phyloP scores from a whole-genome alignment of 2,329 filamentous ascomycete genomes.

The Curvularia sp. region DNA sequence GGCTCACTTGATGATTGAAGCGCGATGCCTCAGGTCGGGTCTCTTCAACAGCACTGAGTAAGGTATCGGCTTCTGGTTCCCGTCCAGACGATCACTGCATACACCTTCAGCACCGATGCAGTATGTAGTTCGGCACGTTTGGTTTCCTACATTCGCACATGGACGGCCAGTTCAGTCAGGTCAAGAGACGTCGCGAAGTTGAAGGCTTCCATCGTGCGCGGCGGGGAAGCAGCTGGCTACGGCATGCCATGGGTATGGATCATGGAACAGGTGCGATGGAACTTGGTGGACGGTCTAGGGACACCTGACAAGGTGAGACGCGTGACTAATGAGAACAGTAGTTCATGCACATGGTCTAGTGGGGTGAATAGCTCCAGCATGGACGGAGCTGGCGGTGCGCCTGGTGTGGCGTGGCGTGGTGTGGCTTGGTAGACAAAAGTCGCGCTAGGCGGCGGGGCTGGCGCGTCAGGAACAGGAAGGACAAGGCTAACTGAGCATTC shows the following conservation, averaged over 20 bases:
- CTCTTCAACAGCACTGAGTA: constrained; percentile 80
- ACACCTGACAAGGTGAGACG: constrained; percentile 9
- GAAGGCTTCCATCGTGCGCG: constrained; percentile 81
- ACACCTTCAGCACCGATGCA: constrained; percentile 28
- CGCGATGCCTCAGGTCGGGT: constrained; percentile 83
- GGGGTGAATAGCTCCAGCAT: constrained; percentile 14
- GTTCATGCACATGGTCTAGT: constrained; percentile 8
- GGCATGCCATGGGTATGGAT: constrained; percentile 33
- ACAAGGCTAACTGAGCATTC: neutral
- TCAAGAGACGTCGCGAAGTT: constrained; percentile 91
- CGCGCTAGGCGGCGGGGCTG: constrained; percentile 35
- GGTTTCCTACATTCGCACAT: constrained; percentile 66
- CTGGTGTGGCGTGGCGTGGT: neutral
- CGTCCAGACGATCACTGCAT: constrained; percentile 75
- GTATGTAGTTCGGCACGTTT: neutral
- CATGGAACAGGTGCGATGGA: constrained; percentile 3
- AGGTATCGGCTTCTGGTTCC: constrained; percentile 75
- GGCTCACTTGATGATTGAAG: constrained; percentile 77
- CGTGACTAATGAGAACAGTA: constrained; percentile 1
- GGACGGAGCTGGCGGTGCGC: neutral
- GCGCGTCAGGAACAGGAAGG: constrained; percentile 10
- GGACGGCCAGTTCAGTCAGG: constrained; percentile 72
- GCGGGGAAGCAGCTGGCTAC: constrained; percentile 30
- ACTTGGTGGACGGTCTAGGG: neutral
- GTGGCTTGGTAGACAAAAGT: constrained; percentile 26